Conservation (phyloP, 345 rosid species). For the Camelina neglecta region DNA sequence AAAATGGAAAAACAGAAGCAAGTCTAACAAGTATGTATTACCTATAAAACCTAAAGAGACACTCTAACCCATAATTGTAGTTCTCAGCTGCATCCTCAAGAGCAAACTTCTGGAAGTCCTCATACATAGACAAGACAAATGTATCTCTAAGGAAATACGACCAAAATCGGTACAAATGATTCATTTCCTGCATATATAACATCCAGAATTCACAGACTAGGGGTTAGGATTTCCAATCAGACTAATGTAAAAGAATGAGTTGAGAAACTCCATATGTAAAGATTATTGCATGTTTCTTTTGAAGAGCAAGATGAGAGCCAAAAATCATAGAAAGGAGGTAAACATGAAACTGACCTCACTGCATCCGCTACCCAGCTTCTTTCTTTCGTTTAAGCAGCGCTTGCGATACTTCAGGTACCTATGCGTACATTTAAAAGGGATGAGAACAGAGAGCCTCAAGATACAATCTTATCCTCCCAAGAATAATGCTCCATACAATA, state of each 20-base stretch:
- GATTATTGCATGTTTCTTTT: slow-evolving; percentile 6
- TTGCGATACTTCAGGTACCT: slow-evolving; percentile 93
- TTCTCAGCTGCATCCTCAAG: slow-evolving; percentile 83
- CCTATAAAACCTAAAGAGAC: slow-evolving; percentile 99
- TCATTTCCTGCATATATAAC: slow-evolving; percentile 85
- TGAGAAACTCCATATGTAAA: slow-evolving; percentile 6
- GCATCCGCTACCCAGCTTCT: slow-evolving; percentile 85
- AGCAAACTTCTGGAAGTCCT: slow-evolving; percentile 83
- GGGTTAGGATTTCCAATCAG: slow-evolving; percentile 9
- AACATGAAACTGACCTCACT: slow-evolving; percentile 73
- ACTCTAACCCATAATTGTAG: slow-evolving; percentile 89
- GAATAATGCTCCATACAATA: slow-evolving; percentile 24
- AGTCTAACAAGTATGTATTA: slow-evolving; percentile 37
- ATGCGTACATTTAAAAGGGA: slow-evolving; percentile 22
- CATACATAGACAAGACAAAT: slow-evolving; percentile 80
- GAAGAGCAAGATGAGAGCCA: background rate
- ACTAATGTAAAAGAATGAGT: background rate
- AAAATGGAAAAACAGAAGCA: slow-evolving; percentile 1
- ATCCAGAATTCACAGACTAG: slow-evolving; percentile 20
- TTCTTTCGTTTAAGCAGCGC: slow-evolving; percentile 92
- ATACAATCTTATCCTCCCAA: slow-evolving; percentile 24
- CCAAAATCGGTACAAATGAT: slow-evolving; percentile 92
- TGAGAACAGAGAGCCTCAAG: slow-evolving; percentile 25
- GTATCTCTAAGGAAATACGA: slow-evolving; percentile 86
- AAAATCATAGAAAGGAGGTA: slow-evolving; percentile 20